These are phyloP conservation scores for Boletus barrowsii DNA, from an alignment of 768 basidiomycete genomes.

Conservation along the genomic window DNA sequence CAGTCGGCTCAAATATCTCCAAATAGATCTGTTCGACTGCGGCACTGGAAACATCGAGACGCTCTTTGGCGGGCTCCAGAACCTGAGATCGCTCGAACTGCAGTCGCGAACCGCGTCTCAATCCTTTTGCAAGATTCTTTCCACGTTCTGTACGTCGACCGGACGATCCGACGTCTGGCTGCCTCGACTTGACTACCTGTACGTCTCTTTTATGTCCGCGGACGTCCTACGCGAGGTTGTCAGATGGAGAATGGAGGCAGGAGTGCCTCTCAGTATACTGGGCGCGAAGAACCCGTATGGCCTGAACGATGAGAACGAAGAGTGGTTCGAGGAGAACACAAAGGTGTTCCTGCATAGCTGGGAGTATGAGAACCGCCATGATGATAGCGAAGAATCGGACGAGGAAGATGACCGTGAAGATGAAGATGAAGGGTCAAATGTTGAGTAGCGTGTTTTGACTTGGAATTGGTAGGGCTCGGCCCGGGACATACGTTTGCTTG, in stretches of 20 bases:
- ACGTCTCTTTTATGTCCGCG: slow-evolving; percentile 36
- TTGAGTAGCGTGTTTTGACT: too few species aligned
- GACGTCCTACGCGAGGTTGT: slow-evolving; percentile 31
- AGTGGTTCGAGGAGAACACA: slow-evolving; percentile 51
- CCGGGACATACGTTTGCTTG: too few species aligned
- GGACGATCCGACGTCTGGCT: slow-evolving; percentile 32
- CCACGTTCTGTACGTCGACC: not conserved
- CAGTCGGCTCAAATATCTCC: slow-evolving; percentile 47
- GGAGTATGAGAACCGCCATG: too few species aligned
- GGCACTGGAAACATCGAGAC: slow-evolving; percentile 27
- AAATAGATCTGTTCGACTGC: slow-evolving; percentile 50
- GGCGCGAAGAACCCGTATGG: slow-evolving; percentile 45
- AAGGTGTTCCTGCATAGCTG: slow-evolving; percentile 27
- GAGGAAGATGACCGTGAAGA: too few species aligned
- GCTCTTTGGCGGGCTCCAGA: slow-evolving; percentile 47
- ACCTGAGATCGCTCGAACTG: slow-evolving; percentile 27
- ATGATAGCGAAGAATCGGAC: too few species aligned
- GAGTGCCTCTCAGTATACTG: slow-evolving; percentile 45
- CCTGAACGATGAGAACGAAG: slow-evolving; percentile 39
- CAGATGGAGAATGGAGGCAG: slow-evolving; percentile 36
- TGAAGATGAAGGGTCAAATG: too few species aligned
- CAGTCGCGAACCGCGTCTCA: too few species aligned
- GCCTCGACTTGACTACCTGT: slow-evolving; percentile 51
- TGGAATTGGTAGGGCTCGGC: too few species aligned
- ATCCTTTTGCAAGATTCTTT: slow-evolving; percentile 3